phyloP scores from a whole-genome alignment of 768 basidiomycete genomes.

The Tubosaeta sp. region DNA sequence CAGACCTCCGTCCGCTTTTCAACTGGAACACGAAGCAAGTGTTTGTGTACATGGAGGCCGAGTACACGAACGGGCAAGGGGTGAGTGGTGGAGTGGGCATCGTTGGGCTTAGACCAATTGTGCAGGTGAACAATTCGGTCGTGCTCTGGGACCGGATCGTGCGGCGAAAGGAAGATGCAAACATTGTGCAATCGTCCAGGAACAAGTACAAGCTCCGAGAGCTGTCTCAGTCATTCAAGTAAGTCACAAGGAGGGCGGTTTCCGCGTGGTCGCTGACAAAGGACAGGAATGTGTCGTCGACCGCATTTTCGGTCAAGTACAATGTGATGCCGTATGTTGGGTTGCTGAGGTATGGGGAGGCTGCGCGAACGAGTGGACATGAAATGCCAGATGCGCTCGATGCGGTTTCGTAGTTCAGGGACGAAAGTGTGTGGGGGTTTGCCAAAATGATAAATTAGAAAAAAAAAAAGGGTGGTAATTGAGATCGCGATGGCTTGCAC shows the following conservation, averaged over 20 bases:
- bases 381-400: constrained; percentile 32
- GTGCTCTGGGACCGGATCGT: constrained; percentile 94
- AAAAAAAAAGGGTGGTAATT: too few relatives aligned
- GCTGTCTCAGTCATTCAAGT: constrained; percentile 71
- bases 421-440: background rate
- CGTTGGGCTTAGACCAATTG: constrained; percentile 1
- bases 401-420: constrained; percentile 21
- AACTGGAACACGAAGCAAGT: constrained; percentile 97
- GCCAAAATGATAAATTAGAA: background rate
- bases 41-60: constrained; percentile 82
- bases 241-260: constrained; percentile 30
- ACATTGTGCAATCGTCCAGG: constrained; percentile 45
- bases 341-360: constrained; percentile 72
- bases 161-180: constrained; percentile 70
- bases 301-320: constrained; percentile 75
- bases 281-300: constrained; percentile 62
- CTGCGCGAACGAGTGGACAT: constrained; percentile 43
- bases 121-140: constrained; percentile 66
- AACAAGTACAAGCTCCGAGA: constrained; percentile 88
- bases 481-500: background rate
- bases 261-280: constrained; percentile 15
- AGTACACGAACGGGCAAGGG: constrained; percentile 69
- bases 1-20: constrained; percentile 81
- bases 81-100: constrained; percentile 56
- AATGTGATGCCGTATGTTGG: constrained; percentile 92